phyloP scores from a whole-genome alignment of 768 basidiomycete genomes.

The Lactarius quietus region DNA sequence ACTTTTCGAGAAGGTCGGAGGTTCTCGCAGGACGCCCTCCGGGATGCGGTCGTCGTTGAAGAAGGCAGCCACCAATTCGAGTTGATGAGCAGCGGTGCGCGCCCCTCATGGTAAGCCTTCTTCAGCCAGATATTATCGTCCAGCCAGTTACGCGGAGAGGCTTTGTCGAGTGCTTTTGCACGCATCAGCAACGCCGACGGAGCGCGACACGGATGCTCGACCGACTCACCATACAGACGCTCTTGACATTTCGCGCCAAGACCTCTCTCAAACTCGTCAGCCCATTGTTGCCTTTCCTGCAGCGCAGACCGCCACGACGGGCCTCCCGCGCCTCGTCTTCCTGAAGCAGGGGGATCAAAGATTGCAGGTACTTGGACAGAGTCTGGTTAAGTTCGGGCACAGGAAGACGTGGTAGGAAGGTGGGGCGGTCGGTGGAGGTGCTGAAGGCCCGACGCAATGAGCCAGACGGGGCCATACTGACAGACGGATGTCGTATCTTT shows the following conservation, averaged over 20 bases:
- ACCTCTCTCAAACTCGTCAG: constrained; percentile 65
- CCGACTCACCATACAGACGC: constrained; percentile 57
- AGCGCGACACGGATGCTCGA: constrained; percentile 18
- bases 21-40: constrained; percentile 30
- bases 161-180: constrained; percentile 67
- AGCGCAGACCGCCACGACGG: constrained; percentile 49
- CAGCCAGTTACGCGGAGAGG: constrained; percentile 89
- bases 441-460: not conserved
- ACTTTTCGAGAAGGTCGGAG: constrained; percentile 16
- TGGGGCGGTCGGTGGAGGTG: not conserved
- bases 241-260: constrained; percentile 69
- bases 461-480: constrained; percentile 6
- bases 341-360: constrained; percentile 72
- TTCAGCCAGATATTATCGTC: constrained; percentile 91
- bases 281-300: constrained; percentile 54
- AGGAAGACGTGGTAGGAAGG: constrained; percentile 64
- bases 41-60: constrained; percentile 68
- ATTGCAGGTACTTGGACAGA: constrained; percentile 71
- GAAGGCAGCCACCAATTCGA: constrained; percentile 98
- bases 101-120: constrained; percentile 85
- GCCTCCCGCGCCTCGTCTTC: constrained; percentile 67
- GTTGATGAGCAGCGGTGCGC: constrained; percentile 79
- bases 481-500: not conserved
- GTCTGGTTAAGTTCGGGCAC: constrained; percentile 76
- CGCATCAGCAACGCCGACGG: constrained; percentile 10